Evolutionary conservation across 495 filamentous ascomycete species (phyloP), one percentile per base, ranked within the genome.

Genomic region (Penicillium simplicissimum): DNA sequence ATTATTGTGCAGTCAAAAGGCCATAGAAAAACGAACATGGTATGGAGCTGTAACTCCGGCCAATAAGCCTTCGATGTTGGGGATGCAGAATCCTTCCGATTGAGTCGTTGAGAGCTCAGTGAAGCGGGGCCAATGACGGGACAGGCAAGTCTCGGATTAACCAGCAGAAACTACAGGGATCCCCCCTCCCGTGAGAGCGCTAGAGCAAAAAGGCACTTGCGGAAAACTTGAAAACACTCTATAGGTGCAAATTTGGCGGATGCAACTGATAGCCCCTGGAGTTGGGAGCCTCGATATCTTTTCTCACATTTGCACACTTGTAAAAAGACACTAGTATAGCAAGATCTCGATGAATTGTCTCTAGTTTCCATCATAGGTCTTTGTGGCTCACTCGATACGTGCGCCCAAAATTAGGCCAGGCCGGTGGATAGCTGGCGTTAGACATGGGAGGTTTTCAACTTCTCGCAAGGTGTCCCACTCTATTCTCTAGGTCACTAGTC

Each of bases 81-180:
- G 28, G 23, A 4, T 31, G 23, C 11, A 31, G 8, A 25, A 21
- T 49, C 28, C 11, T 31, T 49, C 23, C 21, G 45, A 9, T 11
- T 28, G 13, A 48, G 19, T 14, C 19, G 19, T 11, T 28, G 13
- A 48, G 19, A 48, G 45, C 17, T 48, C 5, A 23, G 25, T 4
- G 23, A 15, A 49, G 23, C 21, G 17, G 9, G 28, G 47, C 47
- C 47, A 49, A 49, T 31, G 23, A 49, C 21, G 7, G 47, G 11
- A 49, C 28, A 9, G 47, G 47, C 47, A 49, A 49, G 47, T n/a
- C 28, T 49, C 47, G 21, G 47, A 49, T 14, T 17, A 42, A 42
- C 40, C 19, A 15, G 40, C 40, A 15, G 6, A 19, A 42, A 3
- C 4, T 42, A 17, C 40, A 42, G n/a, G n/a, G 40, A 17, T 3